phyloP scores from a whole-genome alignment of 73 alveolate species.

The Breviolum minutum region DNA sequence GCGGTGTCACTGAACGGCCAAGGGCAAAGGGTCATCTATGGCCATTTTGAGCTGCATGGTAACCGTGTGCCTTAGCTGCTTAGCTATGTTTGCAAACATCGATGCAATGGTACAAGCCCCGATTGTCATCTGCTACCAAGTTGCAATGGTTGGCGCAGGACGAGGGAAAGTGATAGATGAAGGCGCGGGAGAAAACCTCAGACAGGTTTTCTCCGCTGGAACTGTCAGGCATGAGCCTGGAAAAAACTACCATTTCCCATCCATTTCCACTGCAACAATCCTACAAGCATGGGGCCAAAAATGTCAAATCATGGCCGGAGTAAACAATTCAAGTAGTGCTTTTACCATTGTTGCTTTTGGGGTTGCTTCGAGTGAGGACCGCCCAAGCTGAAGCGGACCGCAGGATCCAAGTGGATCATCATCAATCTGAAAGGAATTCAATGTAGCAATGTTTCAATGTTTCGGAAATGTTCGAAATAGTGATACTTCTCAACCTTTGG shows the following conservation, averaged over 20 bases:
- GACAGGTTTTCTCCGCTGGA: not conserved
- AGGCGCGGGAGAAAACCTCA: conserved; percentile 9
- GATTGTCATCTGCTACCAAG: not conserved
- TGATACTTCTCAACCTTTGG: too few relatives aligned
- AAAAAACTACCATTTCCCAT: too few relatives aligned
- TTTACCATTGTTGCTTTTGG: too few relatives aligned
- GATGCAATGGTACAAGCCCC: not conserved
- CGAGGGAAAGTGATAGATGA: conserved; percentile 4
- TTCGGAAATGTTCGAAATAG: too few relatives aligned
- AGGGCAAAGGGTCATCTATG: not conserved
- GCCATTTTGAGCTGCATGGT: not conserved
- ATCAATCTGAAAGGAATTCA: too few relatives aligned
- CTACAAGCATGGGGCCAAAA: not conserved
- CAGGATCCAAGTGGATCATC: too few relatives aligned
- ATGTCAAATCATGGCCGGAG: too few relatives aligned
- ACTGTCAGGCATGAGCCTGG: not conserved
- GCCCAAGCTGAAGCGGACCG: too few relatives aligned
- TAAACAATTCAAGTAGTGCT: too few relatives aligned
- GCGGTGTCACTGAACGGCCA: not conserved
- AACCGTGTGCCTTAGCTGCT: not conserved
- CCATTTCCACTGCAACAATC: not conserved
- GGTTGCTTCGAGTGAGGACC: too few relatives aligned
- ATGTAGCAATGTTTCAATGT: too few relatives aligned
- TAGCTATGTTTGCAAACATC: not conserved
- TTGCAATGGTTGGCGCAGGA: conserved; percentile 10